A percentile compares a stretch with the other conserved stretches of the same genome.
phyloP scores from a whole-genome alignment of 148 eudicot species.

The Nyssa sinensis region DNA sequence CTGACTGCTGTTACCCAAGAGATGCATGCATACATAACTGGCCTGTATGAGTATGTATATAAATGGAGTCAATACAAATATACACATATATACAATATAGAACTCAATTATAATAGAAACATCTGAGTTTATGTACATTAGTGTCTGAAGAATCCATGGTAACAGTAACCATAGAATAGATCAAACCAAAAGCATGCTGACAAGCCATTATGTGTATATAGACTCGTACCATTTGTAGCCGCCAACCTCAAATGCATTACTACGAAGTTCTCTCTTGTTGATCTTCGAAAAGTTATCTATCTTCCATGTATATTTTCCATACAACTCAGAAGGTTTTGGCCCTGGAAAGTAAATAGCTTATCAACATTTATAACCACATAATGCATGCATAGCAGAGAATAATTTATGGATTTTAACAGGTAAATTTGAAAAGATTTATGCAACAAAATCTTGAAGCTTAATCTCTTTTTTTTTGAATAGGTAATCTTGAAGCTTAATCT shows the following conservation, averaged over 20 bases:
- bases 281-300: constrained; percentile 82
- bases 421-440: background rate
- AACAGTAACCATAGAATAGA: background rate
- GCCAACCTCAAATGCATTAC: constrained; percentile 89
- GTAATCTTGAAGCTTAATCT: background rate
- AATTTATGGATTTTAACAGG: background rate
- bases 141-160: background rate
- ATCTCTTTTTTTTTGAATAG: too few relatives aligned
- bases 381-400: background rate
- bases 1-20: background rate
- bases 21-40: background rate
- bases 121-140: background rate
- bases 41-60: background rate
- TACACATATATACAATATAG: background rate
- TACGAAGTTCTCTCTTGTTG: constrained; percentile 90
- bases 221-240: constrained; percentile 79
- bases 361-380: background rate
- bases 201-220: constrained; percentile 48
- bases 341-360: constrained; percentile 41
- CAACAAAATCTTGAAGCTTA: background rate
- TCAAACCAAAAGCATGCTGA: background rate
- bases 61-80: background rate
- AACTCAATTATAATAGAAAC: too few relatives aligned
- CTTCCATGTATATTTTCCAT: constrained; percentile 82
- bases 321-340: constrained; percentile 70